Evolutionary conservation across 164 flowering plant species (phyloP).

Genomic region (Nelumbo lutea): DNA sequence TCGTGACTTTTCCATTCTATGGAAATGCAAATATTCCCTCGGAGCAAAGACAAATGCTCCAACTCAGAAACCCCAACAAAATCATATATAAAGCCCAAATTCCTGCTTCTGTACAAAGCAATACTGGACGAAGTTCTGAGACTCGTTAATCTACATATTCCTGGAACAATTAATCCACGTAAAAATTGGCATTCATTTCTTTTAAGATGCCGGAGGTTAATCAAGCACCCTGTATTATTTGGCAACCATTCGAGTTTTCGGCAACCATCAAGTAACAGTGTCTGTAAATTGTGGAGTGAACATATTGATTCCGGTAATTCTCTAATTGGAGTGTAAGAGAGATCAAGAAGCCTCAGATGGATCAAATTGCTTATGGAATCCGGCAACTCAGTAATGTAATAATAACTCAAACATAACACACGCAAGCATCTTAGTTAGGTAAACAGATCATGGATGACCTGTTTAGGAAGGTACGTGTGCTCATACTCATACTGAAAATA

Average conservation of each 20-base stretch:
- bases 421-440: not conserved
- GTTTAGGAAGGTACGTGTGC: not conserved
- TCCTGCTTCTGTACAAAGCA: constrained; percentile 14
- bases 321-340: not conserved
- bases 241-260: not conserved
- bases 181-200: constrained; percentile 14
- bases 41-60: not conserved
- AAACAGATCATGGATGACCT: not conserved
- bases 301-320: constrained; percentile 6
- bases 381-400: not conserved
- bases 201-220: constrained; percentile 7
- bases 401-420: constrained; percentile 1
- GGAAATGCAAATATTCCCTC: not conserved
- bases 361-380: constrained; percentile 8
- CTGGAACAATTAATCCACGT: not conserved
- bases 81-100: constrained; percentile 5
- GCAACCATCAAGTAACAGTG: not conserved
- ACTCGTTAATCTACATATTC: constrained; percentile 13
- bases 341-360: constrained; percentile 11
- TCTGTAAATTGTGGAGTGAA: constrained; percentile 1
- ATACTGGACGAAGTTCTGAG: constrained; percentile 17
- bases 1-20: no score
- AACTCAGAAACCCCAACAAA: not conserved
- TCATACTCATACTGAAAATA: not conserved
- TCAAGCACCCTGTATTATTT: constrained; percentile 4